Evolutionary conservation across 2,329 filamentous ascomycete genomes (phyloP), one percentile per base, ranked within the genome.

Genomic region (Pseudogymnoascus pannorum): DNA sequence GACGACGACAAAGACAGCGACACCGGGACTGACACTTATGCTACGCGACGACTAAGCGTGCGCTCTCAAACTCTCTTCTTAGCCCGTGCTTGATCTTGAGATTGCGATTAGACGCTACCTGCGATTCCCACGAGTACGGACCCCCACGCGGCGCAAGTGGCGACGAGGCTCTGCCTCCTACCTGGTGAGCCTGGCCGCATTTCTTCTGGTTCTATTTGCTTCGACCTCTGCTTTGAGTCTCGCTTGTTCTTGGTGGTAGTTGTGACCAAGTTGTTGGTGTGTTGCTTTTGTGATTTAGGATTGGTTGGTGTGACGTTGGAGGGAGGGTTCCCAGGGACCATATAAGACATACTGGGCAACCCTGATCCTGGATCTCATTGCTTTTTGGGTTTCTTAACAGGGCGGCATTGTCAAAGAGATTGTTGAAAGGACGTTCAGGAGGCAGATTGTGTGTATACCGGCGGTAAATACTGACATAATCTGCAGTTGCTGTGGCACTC

Each of bases 71-170:
- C 20, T 48, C 20, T 48, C 12, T 16, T 48, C 12, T 14, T 14
- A 9, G 22, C 42, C 2, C 12, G 3, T n/a, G n/a, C 12, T 5
- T n/a, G 20, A 26, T n/a, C 20, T 26, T n/a, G 42, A n/a, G 42
- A n/a, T 48, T 26, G 42, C 42, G 42, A 48, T 26, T 48, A n/a
- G 22, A 12, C 40, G 20, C 6, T 48, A 26, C 12, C 42, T 26
- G 22, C 12, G 22, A n/a, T 48, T 48, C 22, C 7, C 20, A 42
- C 38, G 7, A 3, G 3, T 48, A n/a, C 20, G 20, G 22, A 48
- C 42, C 42, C 42, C 42, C 42, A 48, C 42, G 42, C 42, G 40
- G 42, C 42, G 40, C 40, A 44, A 26, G 42, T 48, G 42, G 42
- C 42, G 42, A 48, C 42, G 42, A 48, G 42, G 42, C 42, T 48